Base-by-base conservation (phyloP, 1,139 yeast species). In the Taphrina pruni region DNA sequence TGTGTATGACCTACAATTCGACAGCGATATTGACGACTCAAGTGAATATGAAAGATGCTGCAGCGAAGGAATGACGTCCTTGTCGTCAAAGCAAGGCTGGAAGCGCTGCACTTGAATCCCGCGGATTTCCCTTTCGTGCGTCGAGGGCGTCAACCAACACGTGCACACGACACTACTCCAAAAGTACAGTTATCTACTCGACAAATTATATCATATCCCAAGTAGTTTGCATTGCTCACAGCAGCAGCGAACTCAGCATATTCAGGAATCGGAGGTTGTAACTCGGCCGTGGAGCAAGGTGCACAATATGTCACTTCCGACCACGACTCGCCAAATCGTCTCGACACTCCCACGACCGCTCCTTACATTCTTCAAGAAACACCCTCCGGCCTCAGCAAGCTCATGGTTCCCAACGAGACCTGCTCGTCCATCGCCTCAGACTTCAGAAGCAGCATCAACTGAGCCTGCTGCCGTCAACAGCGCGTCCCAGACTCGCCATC, bases 371-470 rank as follows among this genome's bases (percentile, higher is more conserved):
- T 64, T 64, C 67, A 64, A 46, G 35, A 35, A 39, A 21, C 67
- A 64, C 38, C 67, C 67, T 20, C 67, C 67, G 3, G 67, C 67
- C 12, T 55, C 67, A 32, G 60, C 55, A 1, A 45, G 61, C 12
- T n/a, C 54, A 35, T 64, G 99, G 99, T 61, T 93, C 92, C 85
- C 94, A 91, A 77, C 98, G 98, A 46, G 83, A 93, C 73, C 88
- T 94, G 17, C 90, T 98, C 78, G 4, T 39, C 43, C 43, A 11
- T 14, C 84, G 93, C 71, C 86, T 94, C 21, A 45, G 9, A 2
- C 8, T 8, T 6, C 54, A 21, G 54, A 21, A 7, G 69, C 98
- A 93, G 79, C 93, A 89, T 75, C 97, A 93, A n/a, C 55, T 3
- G 14, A 26, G 2, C 32, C 32, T 26, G 4, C 32, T 4, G 32